A percentile compares a stretch with the other conserved stretches of the same genome.
These are phyloP conservation scores for Aspergillus neotritici DNA, from an alignment of 2,329 filamentous ascomycete species.

Conservation along the genomic window DNA sequence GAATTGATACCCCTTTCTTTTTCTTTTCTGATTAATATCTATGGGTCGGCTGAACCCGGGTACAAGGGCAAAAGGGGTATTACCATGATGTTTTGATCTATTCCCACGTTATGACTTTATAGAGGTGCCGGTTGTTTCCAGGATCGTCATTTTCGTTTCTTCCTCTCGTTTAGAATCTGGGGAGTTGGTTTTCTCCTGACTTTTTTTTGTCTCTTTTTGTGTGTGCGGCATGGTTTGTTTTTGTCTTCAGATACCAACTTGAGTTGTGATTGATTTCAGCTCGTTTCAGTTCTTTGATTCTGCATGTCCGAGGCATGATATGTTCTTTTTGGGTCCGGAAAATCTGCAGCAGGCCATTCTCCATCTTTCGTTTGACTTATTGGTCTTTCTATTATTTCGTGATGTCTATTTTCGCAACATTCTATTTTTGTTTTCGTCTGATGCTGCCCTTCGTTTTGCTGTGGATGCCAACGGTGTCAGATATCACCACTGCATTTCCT, in stretches of 20 bases:
- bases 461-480: constrained; percentile 1
- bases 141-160: constrained; percentile 23
- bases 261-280: constrained; percentile 13
- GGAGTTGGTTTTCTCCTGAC: constrained; percentile 24
- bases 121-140: constrained; percentile 34
- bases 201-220: constrained; percentile 13
- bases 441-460: constrained; percentile 3
- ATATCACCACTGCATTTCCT: background rate
- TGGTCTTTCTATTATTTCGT: background rate
- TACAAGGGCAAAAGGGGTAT: constrained; percentile 14
- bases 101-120: constrained; percentile 32
- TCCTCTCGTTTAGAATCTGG: constrained; percentile 35
- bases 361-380: constrained; percentile 5
- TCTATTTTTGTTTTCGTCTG: constrained; percentile 1
- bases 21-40: constrained; percentile 13
- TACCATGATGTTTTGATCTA: constrained; percentile 17
- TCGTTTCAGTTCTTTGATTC: constrained; percentile 6
- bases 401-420: background rate
- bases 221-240: constrained; percentile 10
- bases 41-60: constrained; percentile 16
- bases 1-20: constrained; percentile 26
- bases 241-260: constrained; percentile 18
- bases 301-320: constrained; percentile 13
- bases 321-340: constrained; percentile 3
- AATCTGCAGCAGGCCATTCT: constrained; percentile 12